Evolutionary conservation across 352 stramenopile species (phyloP), one percentile per base, ranked within the genome.

Genomic region (Phytophthora pluvialis): DNA sequence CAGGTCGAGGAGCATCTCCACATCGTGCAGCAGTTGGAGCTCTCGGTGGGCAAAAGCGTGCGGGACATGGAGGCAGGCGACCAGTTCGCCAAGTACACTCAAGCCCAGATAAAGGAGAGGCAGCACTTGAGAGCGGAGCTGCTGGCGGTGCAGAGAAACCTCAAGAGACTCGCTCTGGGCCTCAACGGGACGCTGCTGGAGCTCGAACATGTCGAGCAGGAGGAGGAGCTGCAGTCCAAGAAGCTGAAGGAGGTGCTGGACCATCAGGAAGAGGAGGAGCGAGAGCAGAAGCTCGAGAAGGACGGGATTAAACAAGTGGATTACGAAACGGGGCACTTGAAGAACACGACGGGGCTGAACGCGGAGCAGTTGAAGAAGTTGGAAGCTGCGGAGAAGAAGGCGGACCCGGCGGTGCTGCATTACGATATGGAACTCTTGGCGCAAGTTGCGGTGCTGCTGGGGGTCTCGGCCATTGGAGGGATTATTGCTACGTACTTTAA

Each of bases 401-500:
- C 83, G 7, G 88, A 96, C 44, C 88, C 88, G 11, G 88, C 88
- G 0, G 88, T 96, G 36, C 67, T 96, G 31, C 88, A 96, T 45
- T 94, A 96, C 47, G 88, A 96, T 63, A 93, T 96, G 63, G 78
- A 91, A 38, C 60, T 96, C 28, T 69, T 96, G n/a, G 86, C 81
- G 8, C 86, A 96, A 67, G 91, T 96, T 42, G 88, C 88, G 5
- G 78, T 93, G 25, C 46, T 96, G 36, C 67, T 96, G 3, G 88
- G 86, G 16, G 81, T 93, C 0, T 87, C 93, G 3, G 90, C 94
- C 1, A 87, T 98, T 52, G 91, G 91, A 36, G 93, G 93, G 4
- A 96, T 98, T 55, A 77, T 94, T 16, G 85, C 88, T 1, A 91
- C 91, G 18, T 93, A 90, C 59, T 88, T 97, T 39, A 90, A 91